Percentiles rank a stretch among this genome's conserved stretches.
Conservation (phyloP, 2,329 filamentous ascomycete species). For the Fusarium sp. region DNA sequence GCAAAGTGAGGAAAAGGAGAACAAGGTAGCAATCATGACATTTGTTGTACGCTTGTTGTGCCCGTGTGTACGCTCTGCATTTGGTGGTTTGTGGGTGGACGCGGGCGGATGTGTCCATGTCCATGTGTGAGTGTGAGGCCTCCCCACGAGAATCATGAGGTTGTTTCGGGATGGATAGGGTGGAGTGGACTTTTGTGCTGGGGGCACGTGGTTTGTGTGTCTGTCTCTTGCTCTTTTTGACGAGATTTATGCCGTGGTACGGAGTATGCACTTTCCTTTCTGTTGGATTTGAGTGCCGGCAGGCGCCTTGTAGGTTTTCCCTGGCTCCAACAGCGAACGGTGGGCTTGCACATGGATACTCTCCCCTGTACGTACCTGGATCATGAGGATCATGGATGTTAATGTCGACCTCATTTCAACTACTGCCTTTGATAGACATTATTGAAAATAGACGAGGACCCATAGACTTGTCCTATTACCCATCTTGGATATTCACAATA, state of each 20-base stretch:
- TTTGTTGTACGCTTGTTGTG: not conserved
- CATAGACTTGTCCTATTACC: not conserved
- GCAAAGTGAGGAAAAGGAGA: not conserved
- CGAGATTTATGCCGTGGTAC: not conserved
- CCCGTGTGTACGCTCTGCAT: conserved; percentile 7
- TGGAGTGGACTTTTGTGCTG: not conserved
- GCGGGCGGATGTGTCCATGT: not conserved
- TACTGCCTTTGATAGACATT: not conserved
- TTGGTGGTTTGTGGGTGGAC: conserved; percentile 7
- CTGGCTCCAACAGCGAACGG: not conserved
- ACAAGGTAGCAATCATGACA: conserved; percentile 7
- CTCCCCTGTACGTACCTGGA: not conserved
- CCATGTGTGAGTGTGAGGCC: conserved; percentile 19
- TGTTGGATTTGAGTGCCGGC: not conserved
- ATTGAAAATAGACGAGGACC: not conserved
- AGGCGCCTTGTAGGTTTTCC: not conserved
- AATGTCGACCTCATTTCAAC: not conserved
- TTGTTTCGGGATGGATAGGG: conserved; percentile 8
- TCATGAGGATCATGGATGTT: not conserved
- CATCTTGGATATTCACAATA: not conserved
- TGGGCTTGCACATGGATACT: not conserved
- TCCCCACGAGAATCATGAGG: not conserved
- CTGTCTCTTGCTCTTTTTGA: conserved; percentile 8
- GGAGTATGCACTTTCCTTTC: not conserved
- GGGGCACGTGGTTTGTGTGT: conserved; percentile 22